phyloP scores from a whole-genome alignment of 805 yeast genomes.

The Barnettozyma populi region DNA sequence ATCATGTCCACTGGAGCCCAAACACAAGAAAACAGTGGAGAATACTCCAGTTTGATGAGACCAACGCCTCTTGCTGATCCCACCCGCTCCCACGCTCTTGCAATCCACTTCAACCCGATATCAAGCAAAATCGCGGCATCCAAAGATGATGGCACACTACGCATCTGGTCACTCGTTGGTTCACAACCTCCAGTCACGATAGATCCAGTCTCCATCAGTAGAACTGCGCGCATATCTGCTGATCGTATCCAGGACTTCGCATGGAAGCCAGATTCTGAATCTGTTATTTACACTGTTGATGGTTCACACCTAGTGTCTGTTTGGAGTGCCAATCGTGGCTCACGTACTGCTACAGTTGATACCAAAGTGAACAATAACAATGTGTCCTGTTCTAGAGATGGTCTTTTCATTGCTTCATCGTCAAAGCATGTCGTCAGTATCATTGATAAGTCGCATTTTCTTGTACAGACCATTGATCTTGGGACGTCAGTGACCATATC shows the following conservation, averaged over 20 bases:
- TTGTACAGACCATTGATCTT: slow-evolving; percentile 26
- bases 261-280: background rate
- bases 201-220: slow-evolving; percentile 36
- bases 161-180: slow-evolving; percentile 27
- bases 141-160: slow-evolving; percentile 25
- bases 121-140: slow-evolving; percentile 27
- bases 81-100: slow-evolving; percentile 7
- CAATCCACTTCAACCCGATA: slow-evolving; percentile 24
- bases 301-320: background rate
- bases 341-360: slow-evolving; percentile 27
- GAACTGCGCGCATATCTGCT: slow-evolving; percentile 34
- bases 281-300: slow-evolving; percentile 1
- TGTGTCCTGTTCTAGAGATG: slow-evolving; percentile 24
- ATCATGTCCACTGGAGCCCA: background rate
- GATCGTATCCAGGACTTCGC: slow-evolving; percentile 22
- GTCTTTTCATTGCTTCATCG: slow-evolving; percentile 45
- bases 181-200: slow-evolving; percentile 41
- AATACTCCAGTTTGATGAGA: background rate
- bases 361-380: slow-evolving; percentile 24
- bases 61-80: background rate
- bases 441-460: slow-evolving; percentile 24
- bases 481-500: slow-evolving; percentile 25
- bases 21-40: background rate
- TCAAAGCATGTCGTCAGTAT: slow-evolving; percentile 33
- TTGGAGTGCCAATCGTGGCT: slow-evolving; percentile 14